Evolutionary conservation across 2,329 filamentous ascomycete species (phyloP), one percentile per base, ranked within the genome.

Genomic region (Microdochium nivale): DNA sequence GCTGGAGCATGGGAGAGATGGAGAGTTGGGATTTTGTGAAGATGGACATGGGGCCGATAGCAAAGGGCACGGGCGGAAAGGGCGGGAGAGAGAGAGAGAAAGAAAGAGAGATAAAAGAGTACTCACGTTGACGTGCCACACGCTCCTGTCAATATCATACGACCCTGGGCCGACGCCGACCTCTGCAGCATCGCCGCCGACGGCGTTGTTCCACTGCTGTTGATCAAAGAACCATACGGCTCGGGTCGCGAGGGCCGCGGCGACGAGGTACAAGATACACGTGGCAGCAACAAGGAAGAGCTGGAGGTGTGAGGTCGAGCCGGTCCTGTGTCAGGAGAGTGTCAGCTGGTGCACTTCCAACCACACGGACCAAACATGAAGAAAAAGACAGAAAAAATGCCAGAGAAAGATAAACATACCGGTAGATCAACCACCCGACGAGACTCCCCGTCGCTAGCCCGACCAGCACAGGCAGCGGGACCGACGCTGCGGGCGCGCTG

Each of bases 101-200:
- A 19, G 40, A 14, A 33, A 14, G 30, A 14, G 8, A 8, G 14
- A 33, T 8, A 14, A 24, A 7, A 19, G 3, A 25, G 13, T 13
- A 75, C 81, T 71, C 68, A 84, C 81, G 62, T 91, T 90, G 51
- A 92, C 80, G 62, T 92, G 88, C 88, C 88, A 92, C 23, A 94
- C 86, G 56, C 80, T 88, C 61, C 85, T 75, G 52, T 80, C 76
- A 58, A 92, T 90, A 59, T 94, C 85, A 66, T 92, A 92, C 1
- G 85, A 89, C 3, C 88, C 88, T 1, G 88, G 78, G 0, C 88
- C 88, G 23, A 44, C 40, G 21, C 40, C 40, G 40, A 44, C 40
- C 13, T 44, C 40, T 23, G 40, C 40, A 3, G 40, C 40, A 13
- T 44, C 40, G 40, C 40, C 66, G n/a, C 74, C 73, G 27, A 67